Base-by-base conservation (phyloP, 192 early-diverging fungal species). In the Diversispora eburnea region DNA sequence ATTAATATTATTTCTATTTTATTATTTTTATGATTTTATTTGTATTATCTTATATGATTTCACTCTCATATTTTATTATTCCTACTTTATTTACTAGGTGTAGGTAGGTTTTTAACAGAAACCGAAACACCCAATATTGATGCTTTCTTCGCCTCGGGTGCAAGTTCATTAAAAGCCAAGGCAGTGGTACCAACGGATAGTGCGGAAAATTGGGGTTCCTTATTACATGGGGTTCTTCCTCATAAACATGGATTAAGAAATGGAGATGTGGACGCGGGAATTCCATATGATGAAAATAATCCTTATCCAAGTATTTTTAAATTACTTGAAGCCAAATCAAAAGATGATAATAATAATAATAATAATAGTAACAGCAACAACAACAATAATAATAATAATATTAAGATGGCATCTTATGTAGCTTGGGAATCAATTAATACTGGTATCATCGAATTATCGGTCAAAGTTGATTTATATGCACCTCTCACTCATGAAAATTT, bases 221-320 rank as follows among this genome's bases (percentile, higher is more conserved):
- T 72, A 41, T 42, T 72, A 25, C 70, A 72, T 6, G 58, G 70
- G 13, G 58, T 72, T 59, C 41, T 61, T 47, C 70, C 58, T 3
- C 57, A 72, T 7, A 72, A 72, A 33, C 70, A 72, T 48, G 58
- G 70, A 49, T 20, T 72, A 61, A 72, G 6, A 48, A 72, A 72
- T 49, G 70, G 46, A 13, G 56, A 49, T 17, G 58, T 72, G 7
- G 70, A 72, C 8, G 22, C 42, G 1, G 70, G 70, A 3, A 22
- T 48, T 12, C 42, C 56, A 49, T 72, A 49, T 72, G 19, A 59
- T 39, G 70, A 72, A 42, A 19, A 61, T 61, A 48, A n/a, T 20
- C 8, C n/a, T 4, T 72, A 72, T 62, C 70, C 70, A 49, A 72
- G 70, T 25, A 61, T 72, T 9, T 72, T 33, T 22, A 72, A 72